Conservation (phyloP, 2,329 filamentous ascomycete species). For the Epichloe typhina region DNA sequence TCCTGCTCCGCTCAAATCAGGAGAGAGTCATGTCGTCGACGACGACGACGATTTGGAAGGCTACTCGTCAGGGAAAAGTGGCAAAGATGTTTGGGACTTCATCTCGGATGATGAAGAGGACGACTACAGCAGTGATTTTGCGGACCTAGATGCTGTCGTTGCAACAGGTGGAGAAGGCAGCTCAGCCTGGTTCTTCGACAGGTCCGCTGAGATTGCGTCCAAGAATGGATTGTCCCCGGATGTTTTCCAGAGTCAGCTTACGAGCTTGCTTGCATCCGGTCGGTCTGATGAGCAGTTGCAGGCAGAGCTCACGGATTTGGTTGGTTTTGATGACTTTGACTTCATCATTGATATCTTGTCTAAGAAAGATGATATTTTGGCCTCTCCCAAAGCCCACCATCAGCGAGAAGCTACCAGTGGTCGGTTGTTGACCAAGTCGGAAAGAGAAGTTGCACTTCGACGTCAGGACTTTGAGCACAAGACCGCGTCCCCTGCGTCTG, state of each 20-base stretch:
- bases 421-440: conserved; percentile 57
- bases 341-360: conserved; percentile 83
- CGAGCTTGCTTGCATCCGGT: conserved; percentile 57
- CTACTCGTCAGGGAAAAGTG: conserved; percentile 44
- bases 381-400: conserved; percentile 24
- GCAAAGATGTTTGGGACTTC: conserved; percentile 86
- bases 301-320: conserved; percentile 72
- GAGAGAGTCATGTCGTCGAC: conserved; percentile 41
- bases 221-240: conserved; percentile 54
- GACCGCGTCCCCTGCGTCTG: conserved; percentile 53
- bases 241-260: conserved; percentile 66
- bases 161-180: conserved; percentile 26
- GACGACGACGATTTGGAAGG: conserved; percentile 53
- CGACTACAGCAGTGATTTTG: conserved; percentile 50
- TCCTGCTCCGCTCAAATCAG: conserved; percentile 26
- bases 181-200: conserved; percentile 56
- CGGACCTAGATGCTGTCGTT: conserved; percentile 38
- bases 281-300: conserved; percentile 75
- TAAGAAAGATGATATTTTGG: conserved; percentile 55
- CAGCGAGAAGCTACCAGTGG: conserved; percentile 21
- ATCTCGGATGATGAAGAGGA: conserved; percentile 64
- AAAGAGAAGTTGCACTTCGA: conserved; percentile 67
- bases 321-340: conserved; percentile 89
- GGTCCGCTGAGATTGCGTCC: conserved; percentile 53
- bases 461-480: conserved; percentile 77